These are phyloP conservation scores for Nitzschia sp. DNA, from an alignment of 108 stramenopile genomes.

Conservation along the genomic window DNA sequence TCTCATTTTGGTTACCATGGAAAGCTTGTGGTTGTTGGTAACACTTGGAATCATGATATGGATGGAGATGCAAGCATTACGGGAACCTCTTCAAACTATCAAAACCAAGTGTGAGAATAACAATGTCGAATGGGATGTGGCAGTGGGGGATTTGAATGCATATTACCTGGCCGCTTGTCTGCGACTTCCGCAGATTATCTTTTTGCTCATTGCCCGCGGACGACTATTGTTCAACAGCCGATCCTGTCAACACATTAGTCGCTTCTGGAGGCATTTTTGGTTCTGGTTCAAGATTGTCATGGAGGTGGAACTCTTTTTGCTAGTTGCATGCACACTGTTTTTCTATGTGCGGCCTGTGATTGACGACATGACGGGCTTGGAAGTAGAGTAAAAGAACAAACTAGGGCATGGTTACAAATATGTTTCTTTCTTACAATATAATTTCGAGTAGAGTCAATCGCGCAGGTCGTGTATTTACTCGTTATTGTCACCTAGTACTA, in stretches of 20 bases:
- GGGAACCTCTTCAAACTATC: neutral
- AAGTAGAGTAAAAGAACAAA: neutral
- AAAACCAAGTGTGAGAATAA: neutral
- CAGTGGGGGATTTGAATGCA: neutral
- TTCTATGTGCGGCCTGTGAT: neutral
- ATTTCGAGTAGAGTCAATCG: too few relatives aligned
- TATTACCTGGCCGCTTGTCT: neutral
- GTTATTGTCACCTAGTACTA: too few relatives aligned
- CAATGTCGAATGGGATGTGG: neutral
- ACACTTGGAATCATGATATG: neutral
- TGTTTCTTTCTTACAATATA: too few relatives aligned
- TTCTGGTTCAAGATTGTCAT: conserved; percentile 3
- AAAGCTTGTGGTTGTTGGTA: neutral
- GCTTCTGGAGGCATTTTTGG: neutral
- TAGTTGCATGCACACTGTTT: neutral
- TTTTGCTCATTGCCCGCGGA: neutral
- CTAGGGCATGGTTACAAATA: too few relatives aligned
- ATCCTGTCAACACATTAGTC: neutral
- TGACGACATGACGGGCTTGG: neutral
- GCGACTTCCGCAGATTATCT: neutral
- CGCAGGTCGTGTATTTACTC: too few relatives aligned
- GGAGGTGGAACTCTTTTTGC: neutral
- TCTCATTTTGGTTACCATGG: conserved; percentile 1
- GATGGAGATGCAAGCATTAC: neutral
- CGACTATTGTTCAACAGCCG: neutral